Conservation (phyloP, 139 green algal genomes). For the Cymbomonas tetramitiformis region DNA sequence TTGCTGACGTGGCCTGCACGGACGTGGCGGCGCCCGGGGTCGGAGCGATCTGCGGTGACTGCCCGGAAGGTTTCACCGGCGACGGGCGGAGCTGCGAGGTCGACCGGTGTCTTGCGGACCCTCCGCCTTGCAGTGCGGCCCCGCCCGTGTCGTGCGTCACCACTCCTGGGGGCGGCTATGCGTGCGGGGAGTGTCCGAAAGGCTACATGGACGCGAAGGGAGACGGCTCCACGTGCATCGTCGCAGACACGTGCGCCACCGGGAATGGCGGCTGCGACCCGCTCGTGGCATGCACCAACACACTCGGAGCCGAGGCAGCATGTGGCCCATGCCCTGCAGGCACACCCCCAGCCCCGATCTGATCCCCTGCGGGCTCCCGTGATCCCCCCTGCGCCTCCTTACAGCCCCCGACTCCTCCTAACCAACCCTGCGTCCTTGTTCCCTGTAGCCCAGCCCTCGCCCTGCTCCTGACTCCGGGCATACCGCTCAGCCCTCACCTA, state of each 20-base stretch:
- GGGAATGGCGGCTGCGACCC: not conserved
- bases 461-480: too few relatives aligned
- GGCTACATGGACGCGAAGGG: not conserved
- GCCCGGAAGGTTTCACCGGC: not conserved
- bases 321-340: too few relatives aligned
- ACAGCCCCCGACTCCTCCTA: too few relatives aligned
- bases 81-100: slow-evolving; percentile 5
- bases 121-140: not conserved
- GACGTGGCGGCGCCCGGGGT: not conserved
- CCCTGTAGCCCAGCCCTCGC: too few relatives aligned
- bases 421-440: too few relatives aligned
- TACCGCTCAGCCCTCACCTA: too few relatives aligned
- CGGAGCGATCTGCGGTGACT: slow-evolving; percentile 3
- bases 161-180: not conserved
- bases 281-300: slow-evolving; percentile 10
- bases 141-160: not conserved
- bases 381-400: too few relatives aligned
- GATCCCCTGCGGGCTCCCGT: too few relatives aligned
- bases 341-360: too few relatives aligned
- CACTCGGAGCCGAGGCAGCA: too few relatives aligned
- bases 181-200: too few relatives aligned
- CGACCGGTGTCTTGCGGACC: not conserved
- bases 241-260: not conserved
- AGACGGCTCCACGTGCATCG: not conserved
- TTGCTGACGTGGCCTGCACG: not conserved